Evolutionary conservation across 176 grass and related monocot species (phyloP), one percentile per base, ranked within the genome.

Genomic region (Carex kokanica): DNA sequence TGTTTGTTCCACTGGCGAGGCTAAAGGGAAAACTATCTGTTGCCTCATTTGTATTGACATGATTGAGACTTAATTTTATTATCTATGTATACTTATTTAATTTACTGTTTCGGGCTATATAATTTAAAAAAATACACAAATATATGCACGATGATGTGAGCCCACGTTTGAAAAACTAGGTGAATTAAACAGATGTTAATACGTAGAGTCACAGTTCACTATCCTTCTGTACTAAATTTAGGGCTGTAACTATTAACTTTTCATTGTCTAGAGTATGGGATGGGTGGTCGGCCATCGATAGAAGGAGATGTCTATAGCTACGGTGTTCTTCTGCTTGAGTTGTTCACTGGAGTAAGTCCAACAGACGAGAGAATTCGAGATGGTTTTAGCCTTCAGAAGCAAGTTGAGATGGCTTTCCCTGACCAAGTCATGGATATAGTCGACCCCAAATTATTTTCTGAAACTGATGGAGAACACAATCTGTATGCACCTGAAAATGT

Each of bases 231-330:
- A 41, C 6, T 41, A 41, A 41, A 41, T 41, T 1, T 41, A 6
- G 38, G 38, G 0, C 38, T 58, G 16, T n/a, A 58, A 58, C 17
- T 58, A 58, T 58, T 7, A 58, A n/a, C 17, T 80, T 56, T 12
- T 31, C 4, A 60, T 58, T 62, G 15, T 79, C 3, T 80, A 88
- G 78, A 88, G 21, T 91, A 85, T 54, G 89, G 89, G 16, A 87
- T 85, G 65, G 89, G 81, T 3, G 51, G 15, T 78, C 41, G 34
- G 67, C 32, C 83, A 78, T 90, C 85, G 4, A 23, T 80, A 2
- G 29, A 62, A 16, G 89, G 89, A 6, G 85, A 90, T 40, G 54
- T 86, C 4, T 88, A 91, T 58, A 88, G 89, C 60, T 67, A 41
- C 38, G 38, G 38, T 0, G 1, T 41, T 41, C 38, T 41, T 41